Conservation (phyloP, 306 rosid genomes). For the Ormosia semicastrata region DNA sequence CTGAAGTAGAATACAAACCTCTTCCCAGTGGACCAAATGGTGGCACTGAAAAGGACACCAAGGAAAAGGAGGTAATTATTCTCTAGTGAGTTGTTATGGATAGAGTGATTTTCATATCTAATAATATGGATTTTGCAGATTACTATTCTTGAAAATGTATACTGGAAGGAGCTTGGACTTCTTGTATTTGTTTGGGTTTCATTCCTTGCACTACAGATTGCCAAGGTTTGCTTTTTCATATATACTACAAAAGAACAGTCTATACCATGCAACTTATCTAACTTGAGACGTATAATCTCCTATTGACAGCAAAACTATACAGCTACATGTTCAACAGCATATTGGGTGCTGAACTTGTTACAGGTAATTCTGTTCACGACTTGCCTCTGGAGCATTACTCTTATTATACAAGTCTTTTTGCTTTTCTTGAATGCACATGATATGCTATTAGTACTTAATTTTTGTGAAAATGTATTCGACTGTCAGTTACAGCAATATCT, state of each 20-base stretch:
- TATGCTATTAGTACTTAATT: not conserved
- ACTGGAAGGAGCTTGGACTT: slow-evolving; percentile 89
- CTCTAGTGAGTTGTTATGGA: not conserved
- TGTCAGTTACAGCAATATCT: not conserved
- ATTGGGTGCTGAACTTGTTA: slow-evolving; percentile 74
- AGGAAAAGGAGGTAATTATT: slow-evolving; percentile 39
- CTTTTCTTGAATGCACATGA: not conserved
- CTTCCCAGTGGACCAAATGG: slow-evolving; percentile 68
- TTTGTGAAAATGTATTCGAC: not conserved
- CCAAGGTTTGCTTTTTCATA: slow-evolving; percentile 54
- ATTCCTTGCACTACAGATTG: slow-evolving; percentile 74
- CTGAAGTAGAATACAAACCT: slow-evolving; percentile 68
- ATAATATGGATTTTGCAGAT: slow-evolving; percentile 50
- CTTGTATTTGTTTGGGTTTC: slow-evolving; percentile 86
- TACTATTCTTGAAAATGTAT: slow-evolving; percentile 59
- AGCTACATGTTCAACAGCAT: slow-evolving; percentile 57
- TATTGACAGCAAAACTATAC: slow-evolving; percentile 50
- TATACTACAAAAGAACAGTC: not conserved
- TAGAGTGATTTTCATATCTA: slow-evolving; percentile 26
- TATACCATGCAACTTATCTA: slow-evolving; percentile 15
- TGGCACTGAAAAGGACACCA: slow-evolving; percentile 23
- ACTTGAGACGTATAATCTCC: slow-evolving; percentile 14
- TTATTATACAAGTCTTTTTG: not conserved
- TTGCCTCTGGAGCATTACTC: not conserved
- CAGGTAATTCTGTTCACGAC: slow-evolving; percentile 59